A percentile compares a stretch with the other conserved stretches of the same genome.
Evolutionary conservation across 768 basidiomycete species (phyloP).

Genomic region (Collybia sp.): DNA sequence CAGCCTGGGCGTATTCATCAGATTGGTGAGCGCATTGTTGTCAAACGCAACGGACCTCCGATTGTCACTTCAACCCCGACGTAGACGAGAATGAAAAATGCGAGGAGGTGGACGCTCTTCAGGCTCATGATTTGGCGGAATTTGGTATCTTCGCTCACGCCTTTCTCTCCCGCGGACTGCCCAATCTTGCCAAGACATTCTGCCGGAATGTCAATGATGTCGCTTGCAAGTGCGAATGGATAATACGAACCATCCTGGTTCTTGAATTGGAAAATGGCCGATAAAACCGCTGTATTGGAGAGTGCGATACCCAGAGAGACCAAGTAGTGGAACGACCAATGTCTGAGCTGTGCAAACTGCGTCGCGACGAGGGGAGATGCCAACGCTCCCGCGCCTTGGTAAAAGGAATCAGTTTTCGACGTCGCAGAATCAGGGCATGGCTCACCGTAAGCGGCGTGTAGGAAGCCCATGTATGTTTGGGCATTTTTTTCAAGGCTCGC

Average conservation of each 20-base stretch:
- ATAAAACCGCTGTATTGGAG: slow-evolving; percentile 46
- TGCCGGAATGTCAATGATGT: slow-evolving; percentile 15
- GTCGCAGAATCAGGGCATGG: too few relatives aligned
- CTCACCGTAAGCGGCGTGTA: slow-evolving; percentile 62
- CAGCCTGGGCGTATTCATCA: too few relatives aligned
- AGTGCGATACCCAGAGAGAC: slow-evolving; percentile 63
- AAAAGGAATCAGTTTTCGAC: neutral
- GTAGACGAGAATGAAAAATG: slow-evolving; percentile 43
- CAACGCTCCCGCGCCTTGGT: slow-evolving; percentile 59
- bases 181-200: slow-evolving; percentile 54
- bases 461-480: slow-evolving; percentile 62
- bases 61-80: slow-evolving; percentile 47
- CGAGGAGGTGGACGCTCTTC: slow-evolving; percentile 40
- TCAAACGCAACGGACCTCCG: slow-evolving; percentile 12
- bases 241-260: slow-evolving; percentile 55
- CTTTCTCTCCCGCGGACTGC: slow-evolving; percentile 33
- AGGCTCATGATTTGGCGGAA: slow-evolving; percentile 36
- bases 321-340: slow-evolving; percentile 81
- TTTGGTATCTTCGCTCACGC: slow-evolving; percentile 29
- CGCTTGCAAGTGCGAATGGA: neutral
- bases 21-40: too few relatives aligned
- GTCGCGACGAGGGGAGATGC: slow-evolving; percentile 74
- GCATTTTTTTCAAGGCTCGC: slow-evolving; percentile 52
- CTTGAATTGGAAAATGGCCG: slow-evolving; percentile 61
- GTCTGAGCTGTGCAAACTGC: slow-evolving; percentile 60